phyloP scores from a whole-genome alignment of 2,329 filamentous ascomycete genomes.

The Paecilomyces variotii region DNA sequence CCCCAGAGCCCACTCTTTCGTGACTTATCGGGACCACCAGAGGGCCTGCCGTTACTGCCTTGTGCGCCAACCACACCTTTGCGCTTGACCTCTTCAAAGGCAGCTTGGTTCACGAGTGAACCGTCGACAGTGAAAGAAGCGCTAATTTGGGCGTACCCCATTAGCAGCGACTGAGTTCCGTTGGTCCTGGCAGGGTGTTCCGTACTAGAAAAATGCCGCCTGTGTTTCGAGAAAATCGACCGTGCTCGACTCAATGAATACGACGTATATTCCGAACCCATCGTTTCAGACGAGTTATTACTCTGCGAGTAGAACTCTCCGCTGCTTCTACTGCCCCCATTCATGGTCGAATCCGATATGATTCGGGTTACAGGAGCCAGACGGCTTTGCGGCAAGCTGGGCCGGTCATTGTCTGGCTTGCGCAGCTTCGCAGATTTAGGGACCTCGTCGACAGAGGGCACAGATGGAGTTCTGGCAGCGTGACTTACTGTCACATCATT shows the following conservation, averaged over 20 bases:
- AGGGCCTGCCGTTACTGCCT: slow-evolving; percentile 66
- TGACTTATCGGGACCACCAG: slow-evolving; percentile 45
- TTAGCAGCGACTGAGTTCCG: slow-evolving; percentile 70
- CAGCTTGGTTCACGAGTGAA: slow-evolving; percentile 77
- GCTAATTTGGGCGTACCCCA: slow-evolving; percentile 93
- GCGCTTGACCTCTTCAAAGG: slow-evolving; percentile 92
- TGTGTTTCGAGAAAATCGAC: slow-evolving; percentile 29
- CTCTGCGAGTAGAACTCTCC: slow-evolving; percentile 92
- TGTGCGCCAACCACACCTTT: slow-evolving; percentile 86
- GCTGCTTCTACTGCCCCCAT: slow-evolving; percentile 78
- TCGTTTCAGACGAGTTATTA: slow-evolving; percentile 88
- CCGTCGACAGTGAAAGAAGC: slow-evolving; percentile 89
- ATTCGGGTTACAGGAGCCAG: slow-evolving; percentile 51
- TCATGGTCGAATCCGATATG: slow-evolving; percentile 67
- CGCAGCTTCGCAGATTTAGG: slow-evolving; percentile 6
- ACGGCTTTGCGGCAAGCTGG: slow-evolving; percentile 20
- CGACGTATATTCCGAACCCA: slow-evolving; percentile 75
- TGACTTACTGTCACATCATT: slow-evolving; percentile 17
- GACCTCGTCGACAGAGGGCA: slow-evolving; percentile 19
- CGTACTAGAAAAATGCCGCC: slow-evolving; percentile 39
- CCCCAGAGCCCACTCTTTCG: slow-evolving; percentile 71
- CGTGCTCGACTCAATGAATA: slow-evolving; percentile 46
- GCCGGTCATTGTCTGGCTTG: slow-evolving; percentile 18
- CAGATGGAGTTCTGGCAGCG: slow-evolving; percentile 20
- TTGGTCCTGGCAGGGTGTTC: slow-evolving; percentile 14